Conservation (phyloP, 2,329 filamentous ascomycete species). For the Fusarium brevicatenulatum region DNA sequence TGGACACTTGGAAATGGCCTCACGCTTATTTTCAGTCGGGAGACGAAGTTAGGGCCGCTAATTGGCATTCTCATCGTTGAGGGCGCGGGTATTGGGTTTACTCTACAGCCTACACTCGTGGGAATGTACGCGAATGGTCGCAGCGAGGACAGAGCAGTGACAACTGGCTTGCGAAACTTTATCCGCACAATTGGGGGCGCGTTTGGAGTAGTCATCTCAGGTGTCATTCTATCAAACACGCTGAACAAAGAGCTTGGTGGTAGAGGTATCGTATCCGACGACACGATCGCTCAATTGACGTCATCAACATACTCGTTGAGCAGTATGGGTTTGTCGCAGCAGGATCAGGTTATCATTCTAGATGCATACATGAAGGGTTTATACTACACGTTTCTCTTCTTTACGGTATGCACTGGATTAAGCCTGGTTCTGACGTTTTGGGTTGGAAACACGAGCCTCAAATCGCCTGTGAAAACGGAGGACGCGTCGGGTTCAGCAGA, state of each 20-base stretch:
- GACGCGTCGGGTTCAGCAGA: background rate
- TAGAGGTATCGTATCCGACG: background rate
- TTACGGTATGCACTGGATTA: background rate
- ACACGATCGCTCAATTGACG: background rate
- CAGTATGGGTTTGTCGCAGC: background rate
- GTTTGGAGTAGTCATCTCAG: background rate
- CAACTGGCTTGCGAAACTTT: background rate
- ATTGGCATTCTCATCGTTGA: background rate
- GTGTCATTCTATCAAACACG: background rate
- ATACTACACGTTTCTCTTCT: background rate
- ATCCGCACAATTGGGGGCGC: conserved; percentile 11
- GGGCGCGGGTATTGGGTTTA: background rate
- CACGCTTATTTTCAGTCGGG: background rate
- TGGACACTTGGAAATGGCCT: conserved; percentile 6
- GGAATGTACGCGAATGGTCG: background rate
- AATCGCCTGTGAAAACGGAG: background rate
- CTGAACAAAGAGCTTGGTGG: background rate
- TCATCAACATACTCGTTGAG: background rate
- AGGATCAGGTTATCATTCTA: background rate
- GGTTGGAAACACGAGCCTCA: conserved; percentile 3
- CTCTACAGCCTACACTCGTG: background rate
- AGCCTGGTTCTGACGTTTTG: background rate
- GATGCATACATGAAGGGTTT: background rate
- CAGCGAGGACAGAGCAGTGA: background rate
- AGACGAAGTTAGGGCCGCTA: background rate